Conservation (phyloP, 495 filamentous ascomycete species). For the Hypoxylon lenormandii region DNA sequence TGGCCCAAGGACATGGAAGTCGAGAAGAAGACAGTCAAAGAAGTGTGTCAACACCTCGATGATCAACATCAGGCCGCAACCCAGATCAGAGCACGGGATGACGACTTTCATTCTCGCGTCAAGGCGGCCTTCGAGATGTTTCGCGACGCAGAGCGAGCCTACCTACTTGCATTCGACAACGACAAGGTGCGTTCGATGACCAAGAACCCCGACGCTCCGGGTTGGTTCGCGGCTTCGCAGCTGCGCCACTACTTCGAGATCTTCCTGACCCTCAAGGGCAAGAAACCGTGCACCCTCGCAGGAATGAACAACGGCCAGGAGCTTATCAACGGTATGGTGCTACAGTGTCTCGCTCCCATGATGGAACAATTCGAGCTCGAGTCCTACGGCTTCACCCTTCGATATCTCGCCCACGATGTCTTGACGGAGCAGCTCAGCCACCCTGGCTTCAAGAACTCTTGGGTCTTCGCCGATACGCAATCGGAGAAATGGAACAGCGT, state of each 20-base stretch:
- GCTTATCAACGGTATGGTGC: neutral
- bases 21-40: slow-evolving; percentile 1
- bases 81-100: neutral
- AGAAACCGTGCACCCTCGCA: slow-evolving; percentile 1
- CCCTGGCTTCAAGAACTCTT: neutral
- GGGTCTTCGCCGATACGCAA: neutral
- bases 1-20: neutral
- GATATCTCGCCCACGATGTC: slow-evolving; percentile 1
- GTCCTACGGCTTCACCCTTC: neutral
- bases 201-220: neutral
- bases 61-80: neutral
- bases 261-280: neutral
- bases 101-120: neutral
- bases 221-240: neutral
- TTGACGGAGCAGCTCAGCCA: neutral
- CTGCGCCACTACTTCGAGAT: slow-evolving; percentile 1
- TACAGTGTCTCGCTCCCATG: slow-evolving; percentile 1
- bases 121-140: slow-evolving; percentile 1
- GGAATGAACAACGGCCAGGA: neutral
- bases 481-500: neutral
- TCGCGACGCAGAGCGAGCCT: neutral
- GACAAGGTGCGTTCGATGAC: neutral
- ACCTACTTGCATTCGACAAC: neutral
- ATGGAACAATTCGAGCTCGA: neutral
- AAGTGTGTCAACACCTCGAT: neutral